Conservation (phyloP, 75 land plant genomes). For the Cryptomeria japonica region DNA sequence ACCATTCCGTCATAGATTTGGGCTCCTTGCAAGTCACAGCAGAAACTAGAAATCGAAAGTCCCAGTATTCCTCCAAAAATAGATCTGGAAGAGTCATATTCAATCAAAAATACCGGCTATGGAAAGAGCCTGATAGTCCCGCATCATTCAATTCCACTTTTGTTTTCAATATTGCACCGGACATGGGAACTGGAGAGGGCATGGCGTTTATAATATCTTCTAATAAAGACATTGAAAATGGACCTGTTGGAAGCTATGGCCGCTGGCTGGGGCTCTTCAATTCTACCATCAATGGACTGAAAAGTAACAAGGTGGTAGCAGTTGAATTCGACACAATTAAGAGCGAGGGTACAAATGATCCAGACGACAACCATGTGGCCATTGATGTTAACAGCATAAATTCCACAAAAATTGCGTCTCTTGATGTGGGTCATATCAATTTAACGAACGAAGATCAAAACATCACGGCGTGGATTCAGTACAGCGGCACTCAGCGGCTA, state of each 20-base stretch:
- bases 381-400: constrained; percentile 18
- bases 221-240: not conserved
- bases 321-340: constrained; percentile 8
- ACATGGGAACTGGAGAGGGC: constrained; percentile 28
- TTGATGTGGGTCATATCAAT: constrained; percentile 2
- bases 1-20: not conserved
- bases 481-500: constrained; percentile 5
- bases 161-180: constrained; percentile 1
- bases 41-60: not conserved
- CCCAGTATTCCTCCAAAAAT: not conserved
- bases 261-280: constrained; percentile 63
- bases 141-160: constrained; percentile 56
- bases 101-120: not conserved
- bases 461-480: constrained; percentile 33
- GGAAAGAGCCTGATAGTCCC: not conserved
- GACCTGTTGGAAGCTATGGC: constrained; percentile 42
- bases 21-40: not conserved
- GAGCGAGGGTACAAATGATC: constrained; percentile 10
- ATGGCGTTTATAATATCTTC: constrained; percentile 49
- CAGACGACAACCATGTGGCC: constrained; percentile 38
- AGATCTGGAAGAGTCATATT: not conserved
- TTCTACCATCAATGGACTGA: constrained; percentile 32
- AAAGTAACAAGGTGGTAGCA: constrained; percentile 34
- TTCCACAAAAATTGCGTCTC: constrained; percentile 13
- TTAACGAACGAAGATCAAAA: constrained; percentile 7